Base-by-base conservation (phyloP, 148 eudicot genomes). In the Linanthus parryae region DNA sequence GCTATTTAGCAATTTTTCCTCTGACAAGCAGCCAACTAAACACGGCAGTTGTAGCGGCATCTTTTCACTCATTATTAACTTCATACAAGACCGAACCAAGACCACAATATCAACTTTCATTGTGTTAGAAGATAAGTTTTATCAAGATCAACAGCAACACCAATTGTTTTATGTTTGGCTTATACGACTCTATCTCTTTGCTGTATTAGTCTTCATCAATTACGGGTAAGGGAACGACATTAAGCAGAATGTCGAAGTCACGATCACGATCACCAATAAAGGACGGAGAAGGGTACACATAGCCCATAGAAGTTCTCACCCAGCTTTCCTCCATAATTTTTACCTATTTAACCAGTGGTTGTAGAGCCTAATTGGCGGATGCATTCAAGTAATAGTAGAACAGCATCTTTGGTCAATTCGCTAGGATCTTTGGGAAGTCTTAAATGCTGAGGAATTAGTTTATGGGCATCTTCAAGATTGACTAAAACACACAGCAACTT, bases 401-500 rank as follows among this genome's bases (percentile, higher is more conserved):
- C 55, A 37, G 48, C 63, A 36, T 59, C 56, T 17, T 40, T 27
- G 36, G 26, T 37, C 56, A 59, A 48, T 20, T 16, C 20, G 1
- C 46, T 36, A 9, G 20, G 46, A 38, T 48, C 63, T 59, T 26
- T 30, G 9, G 55, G 63, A 48, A 59, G 39, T 14, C 19, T 48
- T 23, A 47, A 18, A 37, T 48, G 30, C 15, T 38, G n/a, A 2
- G 47, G 23, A 36, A 59, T 26, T 36, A 59, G 46, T 31, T 57
- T 18, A 26, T 48, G 38, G 16, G 25, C 54, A 20, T 48, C 54
- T 17, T 64, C n/a, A 1, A 76, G 66, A 17, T 48, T 56, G 28
- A 78, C 67, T 39, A 56, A 16, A 52, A 81, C 80, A 17, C 76
- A 85, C 20, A 85, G 75, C 30, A 81, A 43, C 31, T 67, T 9